phyloP scores from a whole-genome alignment of 345 rosid species.

The Durio zibethinus region DNA sequence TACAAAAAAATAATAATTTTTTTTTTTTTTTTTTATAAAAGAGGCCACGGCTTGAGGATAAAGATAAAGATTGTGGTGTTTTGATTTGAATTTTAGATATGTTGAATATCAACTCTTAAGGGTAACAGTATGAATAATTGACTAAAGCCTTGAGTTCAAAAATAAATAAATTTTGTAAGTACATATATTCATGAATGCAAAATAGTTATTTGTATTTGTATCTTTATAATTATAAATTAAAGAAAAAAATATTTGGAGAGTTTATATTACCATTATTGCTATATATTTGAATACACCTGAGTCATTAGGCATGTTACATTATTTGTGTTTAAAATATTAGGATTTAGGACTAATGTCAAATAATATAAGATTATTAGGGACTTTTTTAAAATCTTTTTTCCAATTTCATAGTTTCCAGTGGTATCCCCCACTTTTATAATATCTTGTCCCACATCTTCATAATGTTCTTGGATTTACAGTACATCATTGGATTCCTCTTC shows the following conservation, averaged over 20 bases:
- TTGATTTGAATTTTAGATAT: too few species aligned
- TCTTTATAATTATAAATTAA: not conserved
- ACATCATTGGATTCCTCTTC: conserved; percentile 37
- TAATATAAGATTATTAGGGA: not conserved
- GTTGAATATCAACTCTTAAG: too few species aligned
- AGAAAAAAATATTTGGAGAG: not conserved
- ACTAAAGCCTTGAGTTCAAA: too few species aligned
- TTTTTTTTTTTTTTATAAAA: too few species aligned
- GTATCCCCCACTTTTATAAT: conserved; percentile 31
- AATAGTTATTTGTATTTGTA: not conserved
- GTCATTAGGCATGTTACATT: not conserved
- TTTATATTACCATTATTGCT: not conserved
- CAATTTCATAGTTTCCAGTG: not conserved
- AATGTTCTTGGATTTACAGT: conserved; percentile 16
- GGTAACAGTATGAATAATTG: too few species aligned
- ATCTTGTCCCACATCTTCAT: conserved; percentile 36
- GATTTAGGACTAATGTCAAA: not conserved
- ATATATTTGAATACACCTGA: not conserved
- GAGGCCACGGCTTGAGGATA: too few species aligned
- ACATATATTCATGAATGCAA: not conserved
- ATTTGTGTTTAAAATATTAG: not conserved
- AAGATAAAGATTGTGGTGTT: too few species aligned
- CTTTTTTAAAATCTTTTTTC: not conserved
- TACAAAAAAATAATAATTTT: too few species aligned
- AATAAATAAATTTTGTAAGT: not conserved